phyloP scores from a whole-genome alignment of 495 filamentous ascomycete genomes.

The Xylaria castorea region DNA sequence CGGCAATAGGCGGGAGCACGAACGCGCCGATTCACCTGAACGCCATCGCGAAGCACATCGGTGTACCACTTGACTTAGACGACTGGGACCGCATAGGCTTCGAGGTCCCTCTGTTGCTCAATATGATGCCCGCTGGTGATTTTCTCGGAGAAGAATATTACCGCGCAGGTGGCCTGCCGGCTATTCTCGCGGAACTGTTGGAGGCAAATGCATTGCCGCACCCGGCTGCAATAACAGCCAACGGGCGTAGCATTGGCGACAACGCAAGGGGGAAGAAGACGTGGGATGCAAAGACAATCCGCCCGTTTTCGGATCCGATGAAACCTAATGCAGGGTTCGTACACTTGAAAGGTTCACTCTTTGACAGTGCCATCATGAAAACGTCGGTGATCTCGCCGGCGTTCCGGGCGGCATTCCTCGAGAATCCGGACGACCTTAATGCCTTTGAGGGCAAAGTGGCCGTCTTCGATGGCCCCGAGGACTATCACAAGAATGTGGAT shows the following conservation, averaged over 20 bases:
- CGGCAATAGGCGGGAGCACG: slow-evolving; percentile 62
- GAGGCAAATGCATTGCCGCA: slow-evolving; percentile 42
- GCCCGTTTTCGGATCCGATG: slow-evolving; percentile 53
- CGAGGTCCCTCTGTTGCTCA: slow-evolving; percentile 57
- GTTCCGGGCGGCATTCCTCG: slow-evolving; percentile 55
- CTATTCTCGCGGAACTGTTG: slow-evolving; percentile 60
- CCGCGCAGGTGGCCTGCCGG: slow-evolving; percentile 60
- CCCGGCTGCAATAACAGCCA: slow-evolving; percentile 24
- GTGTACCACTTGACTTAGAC: slow-evolving; percentile 57
- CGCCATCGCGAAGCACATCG: slow-evolving; percentile 62
- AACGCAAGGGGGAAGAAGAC: slow-evolving; percentile 25
- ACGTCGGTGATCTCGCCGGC: slow-evolving; percentile 60
- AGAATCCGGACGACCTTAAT: slow-evolving; percentile 57
- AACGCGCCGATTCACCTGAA: slow-evolving; percentile 64
- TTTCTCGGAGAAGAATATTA: slow-evolving; percentile 61
- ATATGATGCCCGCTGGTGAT: slow-evolving; percentile 63
- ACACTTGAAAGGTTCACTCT: slow-evolving; percentile 58
- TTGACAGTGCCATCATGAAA: slow-evolving; percentile 65
- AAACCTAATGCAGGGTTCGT: slow-evolving; percentile 58
- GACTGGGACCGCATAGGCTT: slow-evolving; percentile 62
- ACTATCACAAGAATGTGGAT: slow-evolving; percentile 58
- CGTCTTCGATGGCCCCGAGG: slow-evolving; percentile 62
- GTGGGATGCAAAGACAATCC: slow-evolving; percentile 48
- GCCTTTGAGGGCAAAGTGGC: slow-evolving; percentile 60
- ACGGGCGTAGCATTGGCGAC: slow-evolving; percentile 25